Evolutionary conservation across 2,329 filamentous ascomycete species (phyloP), one percentile per base, ranked within the genome.

Genomic region (Claviceps sorghi): DNA sequence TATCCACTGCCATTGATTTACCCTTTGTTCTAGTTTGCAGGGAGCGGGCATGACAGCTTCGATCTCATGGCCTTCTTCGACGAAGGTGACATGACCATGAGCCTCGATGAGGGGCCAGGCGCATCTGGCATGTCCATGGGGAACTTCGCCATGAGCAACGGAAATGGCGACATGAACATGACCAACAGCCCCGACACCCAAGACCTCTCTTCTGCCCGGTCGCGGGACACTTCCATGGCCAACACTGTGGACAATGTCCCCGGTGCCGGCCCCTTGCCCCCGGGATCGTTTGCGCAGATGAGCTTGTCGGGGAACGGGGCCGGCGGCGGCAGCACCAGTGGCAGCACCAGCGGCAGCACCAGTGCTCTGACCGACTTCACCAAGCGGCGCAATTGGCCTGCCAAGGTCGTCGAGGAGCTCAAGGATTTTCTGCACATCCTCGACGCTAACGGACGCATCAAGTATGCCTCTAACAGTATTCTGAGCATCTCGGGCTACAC

Each of bases 361-460:
- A 75, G 65, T 60, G 74, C 72, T 17, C 60, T 80, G 56, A 79
- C 76, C 55, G 77, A 80, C 62, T 80, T 80, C 55, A 80, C 77
- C 45, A 80, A 80, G 65, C 69, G 77, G 59, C 71, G 76, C 54
- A 79, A 93, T 64, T 96, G 91, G 91, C 85, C 88, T 17, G 86
- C 90, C 64, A 84, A 87, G 58, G 84, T 95, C 13, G 79, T 96
- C 26, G 87, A 94, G 66, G 90, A 95, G 72, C 74, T 97, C 59
- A 86, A 84, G 63, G 91, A 96, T 67, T 80, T 96, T 59, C 70
- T 95, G 52, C 83, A 95, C 64, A 89, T 97, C 54, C 78, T 97
- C 50, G 89, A 88, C 47, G 80, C 87, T 26, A 83, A 93, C 60
- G 88, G 89, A 40, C 81, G 85, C 57, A 84, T 97, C 60, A 78